Evolutionary conservation across 1,139 yeast genomes (phyloP).

Genomic region (Hansenula anomala): DNA sequence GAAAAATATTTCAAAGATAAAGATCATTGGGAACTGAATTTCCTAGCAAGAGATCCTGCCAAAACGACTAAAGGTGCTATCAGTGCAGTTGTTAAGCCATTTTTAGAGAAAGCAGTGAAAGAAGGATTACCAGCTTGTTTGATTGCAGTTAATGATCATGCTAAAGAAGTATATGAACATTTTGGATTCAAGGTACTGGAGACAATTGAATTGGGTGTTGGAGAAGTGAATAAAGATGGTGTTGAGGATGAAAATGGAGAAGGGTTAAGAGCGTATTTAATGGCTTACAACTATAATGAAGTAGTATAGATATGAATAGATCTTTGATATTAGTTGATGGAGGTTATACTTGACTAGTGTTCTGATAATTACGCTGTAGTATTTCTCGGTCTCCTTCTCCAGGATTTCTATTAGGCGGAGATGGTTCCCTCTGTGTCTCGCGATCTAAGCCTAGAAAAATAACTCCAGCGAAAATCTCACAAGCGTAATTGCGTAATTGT

Average conservation of each 20-base stretch:
- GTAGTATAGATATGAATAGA: too few species aligned
- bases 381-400: too few species aligned
- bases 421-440: too few species aligned
- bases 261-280: constrained; percentile 5
- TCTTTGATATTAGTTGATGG: too few species aligned
- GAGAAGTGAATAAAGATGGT: constrained; percentile 4
- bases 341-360: too few species aligned
- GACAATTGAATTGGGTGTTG: constrained; percentile 7
- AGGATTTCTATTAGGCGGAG: too few species aligned
- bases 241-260: constrained; percentile 5
- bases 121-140: constrained; percentile 11
- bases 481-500: too few species aligned
- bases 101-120: constrained; percentile 2
- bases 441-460: too few species aligned
- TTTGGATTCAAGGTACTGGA: constrained; percentile 14
- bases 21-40: constrained; percentile 11
- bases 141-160: constrained; percentile 14
- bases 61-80: constrained; percentile 9
- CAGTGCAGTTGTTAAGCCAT: constrained; percentile 16
- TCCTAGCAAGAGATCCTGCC: constrained; percentile 14
- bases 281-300: constrained; percentile 9
- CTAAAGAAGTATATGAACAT: constrained; percentile 16
- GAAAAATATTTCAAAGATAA: constrained; percentile 4
- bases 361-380: too few species aligned
- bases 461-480: too few species aligned